Base-by-base conservation (phyloP, 768 basidiomycete genomes). In the Suillus alpinus region DNA sequence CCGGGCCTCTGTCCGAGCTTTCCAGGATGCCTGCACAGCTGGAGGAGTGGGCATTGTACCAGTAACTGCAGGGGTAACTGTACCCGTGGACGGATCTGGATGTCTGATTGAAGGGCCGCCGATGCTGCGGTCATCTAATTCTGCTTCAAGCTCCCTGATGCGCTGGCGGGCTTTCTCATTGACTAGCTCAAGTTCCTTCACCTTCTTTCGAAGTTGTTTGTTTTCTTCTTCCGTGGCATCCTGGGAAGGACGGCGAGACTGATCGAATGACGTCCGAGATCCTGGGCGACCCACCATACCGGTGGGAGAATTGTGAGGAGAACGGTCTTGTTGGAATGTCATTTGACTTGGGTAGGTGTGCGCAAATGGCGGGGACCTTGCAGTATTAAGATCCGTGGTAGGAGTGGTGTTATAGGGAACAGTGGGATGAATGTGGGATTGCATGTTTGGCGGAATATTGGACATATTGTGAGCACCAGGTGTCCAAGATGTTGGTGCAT, bases 1-100 rank as follows among this genome's bases (percentile, higher is more conserved):
- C 40, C 92, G 88, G 6, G 87, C 83, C 23, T 90, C 86, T 0
- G 90, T 93, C 60, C 92, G 88, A 9, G 80, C 77, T 52, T 81
- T 82, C 92, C 92, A 93, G 3, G 84, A 80, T 32, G 78, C 74
- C 50, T 85, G 80, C 16, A 82, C 67, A 13, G 80, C 77, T 9
- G 76, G 69, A 10, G 81, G 78, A 1, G 76, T 75, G 0, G 79
- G 75, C 6, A 76, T 73, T 13, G 66, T 71, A 51, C 44, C 70
- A 6, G 53, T 61, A 5, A 63, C 59, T 62, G 69, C 64, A 50
- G 68, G 16, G 18, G 62, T 39, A 6, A 69, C 62, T 4, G 58
- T 26, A 49, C 60, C 62, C 57, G 66, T 44, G 8, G 70, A 31
- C 13, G 73, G 68, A 34, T 68, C 67, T 18, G 66, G 55, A 16